phyloP scores from a whole-genome alignment of 768 basidiomycete species.

The Auricularia sp. region DNA sequence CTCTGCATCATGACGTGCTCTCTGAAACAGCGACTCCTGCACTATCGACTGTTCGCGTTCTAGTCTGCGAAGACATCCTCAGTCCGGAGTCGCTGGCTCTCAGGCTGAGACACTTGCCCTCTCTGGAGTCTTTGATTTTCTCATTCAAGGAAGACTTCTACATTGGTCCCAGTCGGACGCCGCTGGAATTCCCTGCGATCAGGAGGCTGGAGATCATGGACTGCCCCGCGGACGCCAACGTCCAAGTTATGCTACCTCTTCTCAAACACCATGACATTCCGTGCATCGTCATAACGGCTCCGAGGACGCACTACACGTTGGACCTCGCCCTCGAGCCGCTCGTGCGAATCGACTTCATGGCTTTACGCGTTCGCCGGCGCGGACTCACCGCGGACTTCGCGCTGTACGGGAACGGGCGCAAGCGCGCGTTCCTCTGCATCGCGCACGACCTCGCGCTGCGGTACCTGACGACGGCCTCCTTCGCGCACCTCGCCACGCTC shows the following conservation, averaged over 20 bases:
- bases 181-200: not conserved
- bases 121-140: not conserved
- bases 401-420: not conserved
- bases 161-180: not conserved
- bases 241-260: not conserved
- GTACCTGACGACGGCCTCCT: not conserved
- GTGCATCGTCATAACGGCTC: not conserved
- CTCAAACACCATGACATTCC: not conserved
- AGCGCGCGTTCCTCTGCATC: not conserved
- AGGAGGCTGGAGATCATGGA: not conserved
- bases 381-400: not conserved
- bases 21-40: not conserved
- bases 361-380: not conserved
- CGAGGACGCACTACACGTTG: not conserved
- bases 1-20: not conserved
- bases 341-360: not conserved
- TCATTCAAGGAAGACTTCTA: not conserved
- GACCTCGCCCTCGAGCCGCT: not conserved
- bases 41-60: not conserved
- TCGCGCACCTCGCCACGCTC: not conserved
- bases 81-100: not conserved
- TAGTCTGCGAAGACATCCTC: not conserved
- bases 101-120: not conserved
- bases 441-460: not conserved
- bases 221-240: not conserved